Base-by-base conservation (phyloP, 2,329 filamentous ascomycete species). In the Apiospora malaysiana region DNA sequence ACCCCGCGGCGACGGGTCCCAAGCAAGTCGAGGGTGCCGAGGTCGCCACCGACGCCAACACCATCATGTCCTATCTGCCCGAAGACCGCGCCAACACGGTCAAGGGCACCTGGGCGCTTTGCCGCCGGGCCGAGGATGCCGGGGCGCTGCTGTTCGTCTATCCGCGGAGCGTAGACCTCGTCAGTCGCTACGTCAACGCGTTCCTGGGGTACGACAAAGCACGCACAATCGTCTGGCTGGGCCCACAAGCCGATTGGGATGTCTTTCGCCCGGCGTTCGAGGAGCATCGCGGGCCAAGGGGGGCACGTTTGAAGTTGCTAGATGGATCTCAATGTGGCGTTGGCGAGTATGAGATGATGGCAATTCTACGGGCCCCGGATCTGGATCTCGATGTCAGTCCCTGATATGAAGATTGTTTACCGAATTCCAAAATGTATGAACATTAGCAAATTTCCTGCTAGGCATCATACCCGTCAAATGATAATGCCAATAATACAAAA, bases 91-190 rank as follows among this genome's bases (percentile, higher is more conserved):
- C 74, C 56, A 72, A 69, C 70, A 78, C 75, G 4, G 81, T 82
- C 3, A 74, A 74, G 0, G 79, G 80, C 4, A 81, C 79, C 2
- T 80, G 79, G 78, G 74, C 78, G 0, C 43, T 81, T 1, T 75
- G 75, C 0, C 72, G 74, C 16, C 74, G 78, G 21, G 73, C 81
- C 4, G 70, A 46, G 8, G 76, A 78, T 37, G 67, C 75, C 0
- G 73, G 73, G 12, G 76, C 69, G 2, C 70, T 81, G 56, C 69
- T 81, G 71, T 82, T 82, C 71, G 76, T 79, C 10, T 82, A 82
- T 42, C 81, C 80, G 16, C 79, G 80, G 1, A 78, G 79, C 37
- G 76, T 76, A 1, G 67, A 65, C 1, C 43, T 82, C 14, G 75
- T 82, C 21, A 63, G 70, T 9, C 72, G 71, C 45, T 82, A 82